Evolutionary conservation across 768 basidiomycete species (phyloP).

Genomic region (Amanita subjunquillea): DNA sequence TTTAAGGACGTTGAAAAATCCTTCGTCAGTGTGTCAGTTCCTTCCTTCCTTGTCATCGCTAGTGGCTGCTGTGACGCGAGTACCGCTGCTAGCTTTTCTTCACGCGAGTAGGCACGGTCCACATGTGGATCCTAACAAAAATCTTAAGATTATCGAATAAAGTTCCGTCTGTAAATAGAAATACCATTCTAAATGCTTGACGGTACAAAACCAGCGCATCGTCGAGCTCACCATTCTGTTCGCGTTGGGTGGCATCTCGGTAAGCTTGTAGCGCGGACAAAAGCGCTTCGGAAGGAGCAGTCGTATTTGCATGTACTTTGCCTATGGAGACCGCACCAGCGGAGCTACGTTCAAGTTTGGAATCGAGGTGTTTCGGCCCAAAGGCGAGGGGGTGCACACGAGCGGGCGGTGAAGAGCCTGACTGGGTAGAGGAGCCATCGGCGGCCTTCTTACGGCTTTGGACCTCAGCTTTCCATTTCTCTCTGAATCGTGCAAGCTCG

Average conservation of each 20-base stretch:
- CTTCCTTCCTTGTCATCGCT: background rate
- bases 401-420: constrained; percentile 5
- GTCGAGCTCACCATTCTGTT: constrained; percentile 67
- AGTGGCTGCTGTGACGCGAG: constrained; percentile 13
- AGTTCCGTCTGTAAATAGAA: constrained; percentile 5
- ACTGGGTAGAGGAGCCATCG: background rate
- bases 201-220: constrained; percentile 71
- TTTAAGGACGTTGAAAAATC: constrained; percentile 16
- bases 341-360: constrained; percentile 1
- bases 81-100: constrained; percentile 37
- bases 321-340: background rate
- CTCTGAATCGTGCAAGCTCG: constrained; percentile 63
- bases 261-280: constrained; percentile 56
- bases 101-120: constrained; percentile 55
- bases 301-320: background rate
- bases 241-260: constrained; percentile 55
- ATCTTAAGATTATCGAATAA: background rate
- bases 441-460: constrained; percentile 21
- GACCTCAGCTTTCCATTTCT: constrained; percentile 65
- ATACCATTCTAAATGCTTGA: constrained; percentile 61
- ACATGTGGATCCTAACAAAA: constrained; percentile 52
- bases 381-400: background rate
- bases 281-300: constrained; percentile 19
- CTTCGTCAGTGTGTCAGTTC: constrained; percentile 15
- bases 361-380: constrained; percentile 1